Evolutionary conservation across 495 filamentous ascomycete species (phyloP).

Genomic region (Lasiosphaeris hirsuta): DNA sequence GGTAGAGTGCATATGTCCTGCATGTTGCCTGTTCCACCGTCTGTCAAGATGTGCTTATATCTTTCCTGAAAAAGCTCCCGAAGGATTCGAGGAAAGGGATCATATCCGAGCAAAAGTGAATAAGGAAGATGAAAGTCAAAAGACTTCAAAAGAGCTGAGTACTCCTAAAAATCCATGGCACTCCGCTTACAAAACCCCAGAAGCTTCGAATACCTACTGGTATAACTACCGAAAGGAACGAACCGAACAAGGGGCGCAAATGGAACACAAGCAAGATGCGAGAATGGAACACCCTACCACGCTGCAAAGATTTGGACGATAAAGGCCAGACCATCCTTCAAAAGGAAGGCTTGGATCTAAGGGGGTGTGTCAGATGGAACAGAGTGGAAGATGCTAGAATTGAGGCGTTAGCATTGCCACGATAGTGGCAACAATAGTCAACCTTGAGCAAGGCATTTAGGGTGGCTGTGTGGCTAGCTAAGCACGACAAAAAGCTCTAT

Average conservation of each 20-base stretch:
- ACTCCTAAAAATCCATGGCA: neutral
- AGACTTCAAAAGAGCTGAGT: constrained; percentile 3
- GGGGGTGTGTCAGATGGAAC: too few species aligned
- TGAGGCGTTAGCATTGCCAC: too few species aligned
- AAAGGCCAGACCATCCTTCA: too few species aligned
- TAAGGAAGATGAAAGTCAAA: constrained; percentile 8
- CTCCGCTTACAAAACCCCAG: neutral
- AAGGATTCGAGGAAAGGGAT: constrained; percentile 11
- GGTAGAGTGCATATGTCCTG: constrained; percentile 3
- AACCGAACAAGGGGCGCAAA: constrained; percentile 2
- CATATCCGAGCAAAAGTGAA: constrained; percentile 5
- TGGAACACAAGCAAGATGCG: too few species aligned
- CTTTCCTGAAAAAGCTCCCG: constrained; percentile 5
- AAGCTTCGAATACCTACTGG: constrained; percentile 9
- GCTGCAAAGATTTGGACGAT: too few species aligned
- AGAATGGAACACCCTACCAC: too few species aligned
- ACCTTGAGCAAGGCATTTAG: too few species aligned
- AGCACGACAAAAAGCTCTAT: too few species aligned
- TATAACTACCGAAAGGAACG: constrained; percentile 5
- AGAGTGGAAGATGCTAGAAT: too few species aligned
- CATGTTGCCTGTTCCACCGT: constrained; percentile 12
- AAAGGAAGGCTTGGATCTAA: too few species aligned
- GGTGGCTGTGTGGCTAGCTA: too few species aligned
- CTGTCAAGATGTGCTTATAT: constrained; percentile 6
- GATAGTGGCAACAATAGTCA: too few species aligned